These are phyloP conservation scores for Mycena polygramma DNA, from an alignment of 768 basidiomycete species.

Conservation along the genomic window DNA sequence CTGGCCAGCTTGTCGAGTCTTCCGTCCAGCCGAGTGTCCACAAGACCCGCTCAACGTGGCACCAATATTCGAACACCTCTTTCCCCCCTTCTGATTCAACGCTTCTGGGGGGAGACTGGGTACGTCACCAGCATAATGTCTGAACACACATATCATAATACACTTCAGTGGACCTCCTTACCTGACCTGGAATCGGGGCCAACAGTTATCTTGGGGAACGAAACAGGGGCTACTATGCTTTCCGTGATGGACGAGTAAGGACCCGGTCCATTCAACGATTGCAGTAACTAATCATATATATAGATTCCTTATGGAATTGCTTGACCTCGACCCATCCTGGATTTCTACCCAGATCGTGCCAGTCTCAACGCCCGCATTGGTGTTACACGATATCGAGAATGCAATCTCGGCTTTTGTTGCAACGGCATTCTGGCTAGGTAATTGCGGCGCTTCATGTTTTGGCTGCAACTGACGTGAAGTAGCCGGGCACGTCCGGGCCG, in stretches of 20 bases:
- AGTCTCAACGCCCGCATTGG: not conserved
- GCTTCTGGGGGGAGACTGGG: conserved; percentile 1
- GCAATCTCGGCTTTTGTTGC: not conserved
- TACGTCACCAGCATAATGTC: not conserved
- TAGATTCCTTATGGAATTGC: not conserved
- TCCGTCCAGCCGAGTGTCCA: not conserved
- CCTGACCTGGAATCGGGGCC: too few species aligned
- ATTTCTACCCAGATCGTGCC: too few species aligned
- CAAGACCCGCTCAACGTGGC: conserved; percentile 4
- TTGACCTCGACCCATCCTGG: too few species aligned
- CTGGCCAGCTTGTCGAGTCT: not conserved
- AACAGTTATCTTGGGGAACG: not conserved
- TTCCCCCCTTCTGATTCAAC: not conserved
- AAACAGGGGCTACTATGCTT: not conserved
- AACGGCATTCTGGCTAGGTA: conserved; percentile 2
- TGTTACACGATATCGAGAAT: conserved; percentile 9
- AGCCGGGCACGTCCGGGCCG: not conserved
- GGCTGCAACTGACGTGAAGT: not conserved
- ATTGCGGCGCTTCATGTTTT: too few species aligned
- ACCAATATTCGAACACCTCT: not conserved
- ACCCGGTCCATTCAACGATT: not conserved
- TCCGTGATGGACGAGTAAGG: not conserved
- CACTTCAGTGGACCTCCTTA: too few species aligned
- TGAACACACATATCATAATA: too few species aligned
- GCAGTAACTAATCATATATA: not conserved